phyloP scores from a whole-genome alignment of 441 rosid species.

The Eutrema salsugineum region DNA sequence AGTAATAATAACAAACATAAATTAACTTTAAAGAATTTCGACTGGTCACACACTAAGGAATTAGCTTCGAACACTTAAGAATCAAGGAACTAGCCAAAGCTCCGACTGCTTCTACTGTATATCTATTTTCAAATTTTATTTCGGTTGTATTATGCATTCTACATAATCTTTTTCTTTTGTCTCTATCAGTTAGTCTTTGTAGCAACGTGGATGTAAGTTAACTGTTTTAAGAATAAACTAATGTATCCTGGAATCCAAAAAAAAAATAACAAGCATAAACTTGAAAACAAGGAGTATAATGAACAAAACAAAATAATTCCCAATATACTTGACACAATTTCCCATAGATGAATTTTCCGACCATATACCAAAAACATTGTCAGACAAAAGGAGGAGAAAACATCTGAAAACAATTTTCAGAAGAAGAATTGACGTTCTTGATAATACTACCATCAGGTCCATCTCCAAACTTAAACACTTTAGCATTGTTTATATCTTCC shows the following conservation, averaged over 20 bases:
- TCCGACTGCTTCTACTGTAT: no score
- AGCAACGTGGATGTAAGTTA: neutral
- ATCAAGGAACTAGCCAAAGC: no score
- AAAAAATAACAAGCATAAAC: neutral
- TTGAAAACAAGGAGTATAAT: neutral
- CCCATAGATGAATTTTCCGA: no score
- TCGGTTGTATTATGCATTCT: neutral
- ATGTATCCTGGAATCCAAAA: no score
- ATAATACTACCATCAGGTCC: constrained; percentile 12
- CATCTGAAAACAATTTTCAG: constrained; percentile 6
- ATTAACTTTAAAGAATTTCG: no score
- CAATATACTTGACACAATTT: neutral
- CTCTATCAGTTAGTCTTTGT: no score
- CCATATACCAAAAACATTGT: neutral
- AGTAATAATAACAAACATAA: no score
- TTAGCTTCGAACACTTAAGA: no score
- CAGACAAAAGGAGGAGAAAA: constrained; percentile 6
- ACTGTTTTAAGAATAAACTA: no score
- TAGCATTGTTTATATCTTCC: neutral
- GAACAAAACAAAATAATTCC: neutral
- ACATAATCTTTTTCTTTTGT: neutral
- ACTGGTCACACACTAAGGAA: no score
- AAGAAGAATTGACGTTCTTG: neutral
- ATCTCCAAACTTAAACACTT: constrained; percentile 14
- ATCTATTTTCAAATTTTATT: no score